Evolutionary conservation across 208 protist genomes (phyloP), one percentile per base, ranked within the genome.

Genomic region (Trypanosoma mega): DNA sequence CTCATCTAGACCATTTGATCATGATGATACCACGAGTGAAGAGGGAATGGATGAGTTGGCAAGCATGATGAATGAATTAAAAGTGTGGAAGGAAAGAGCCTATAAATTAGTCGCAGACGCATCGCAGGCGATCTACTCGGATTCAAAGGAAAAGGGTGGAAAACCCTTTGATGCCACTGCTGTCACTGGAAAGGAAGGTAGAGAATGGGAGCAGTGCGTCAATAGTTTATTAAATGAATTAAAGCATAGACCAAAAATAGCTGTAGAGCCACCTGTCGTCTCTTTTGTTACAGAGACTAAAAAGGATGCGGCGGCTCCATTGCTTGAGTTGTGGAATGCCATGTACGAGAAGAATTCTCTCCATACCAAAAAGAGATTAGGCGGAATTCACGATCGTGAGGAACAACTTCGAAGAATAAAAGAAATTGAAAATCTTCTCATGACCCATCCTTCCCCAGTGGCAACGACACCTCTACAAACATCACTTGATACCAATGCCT

Each of bases 1-100:
- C 2, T 53, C 31, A 1, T 68, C 41, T 8, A 70, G 73, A 5
- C 74, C 71, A 26, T 61, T 60, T n/a, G 71, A 82, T 45, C 71
- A 82, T 65, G 77, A 87, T 44, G 80, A 83, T 29, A 87, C 64
- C 16, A 79, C 73, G 18, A 88, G 78, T 63, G 80, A 83, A 5
- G 83, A 83, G 30, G 75, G 76, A 9, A 47, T 51, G 5, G 66
- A 73, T 37, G 59, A 46, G 21, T 18, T 55, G 18, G 47, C 55
- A 29, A 47, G 27, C 26, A 36, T 52, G 18, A 41, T 77, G 34
- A 47, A 67, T 61, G 59, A 63, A 23, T 24, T 80, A 14, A 49
- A 81, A 26, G 27, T 81, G 64, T 94, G 87, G 84, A 64, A 63
- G 20, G 41, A 82, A 29, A 65, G 83, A 5, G 79, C 81, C 26